Percentiles rank a stretch among this genome's conserved stretches.
Conservation (phyloP, 2,329 filamentous ascomycete species). For the Pestalotiopsis sp. region DNA sequence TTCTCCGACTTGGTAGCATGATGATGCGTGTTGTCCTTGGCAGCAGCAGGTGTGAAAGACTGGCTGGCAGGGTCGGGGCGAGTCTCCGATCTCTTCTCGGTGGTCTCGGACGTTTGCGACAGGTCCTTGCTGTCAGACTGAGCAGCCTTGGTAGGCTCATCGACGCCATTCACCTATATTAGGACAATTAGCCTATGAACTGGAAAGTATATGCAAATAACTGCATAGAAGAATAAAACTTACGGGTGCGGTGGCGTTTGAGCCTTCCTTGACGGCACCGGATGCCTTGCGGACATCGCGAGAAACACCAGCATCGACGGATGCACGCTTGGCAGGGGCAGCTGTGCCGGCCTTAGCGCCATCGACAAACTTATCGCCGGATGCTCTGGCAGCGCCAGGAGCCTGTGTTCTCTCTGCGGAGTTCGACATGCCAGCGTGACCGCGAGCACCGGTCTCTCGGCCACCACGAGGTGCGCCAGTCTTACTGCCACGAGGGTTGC, state of each 20-base stretch:
- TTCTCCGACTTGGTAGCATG: constrained; percentile 48
- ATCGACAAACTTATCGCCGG: not conserved
- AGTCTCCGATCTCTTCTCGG: not conserved
- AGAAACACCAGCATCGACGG: not conserved
- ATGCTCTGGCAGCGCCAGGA: not conserved
- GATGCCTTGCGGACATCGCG: constrained; percentile 3
- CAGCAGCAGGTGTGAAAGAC: constrained; percentile 3
- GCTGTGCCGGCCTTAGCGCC: not conserved
- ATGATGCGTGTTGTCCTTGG: constrained; percentile 34
- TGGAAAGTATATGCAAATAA: not conserved
- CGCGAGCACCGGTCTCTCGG: constrained; percentile 26
- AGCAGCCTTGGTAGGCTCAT: constrained; percentile 1
- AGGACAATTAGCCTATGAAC: not conserved
- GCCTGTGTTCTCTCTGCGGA: constrained; percentile 3
- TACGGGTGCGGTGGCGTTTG: not conserved
- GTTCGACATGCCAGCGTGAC: constrained; percentile 18
- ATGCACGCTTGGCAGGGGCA: not conserved
- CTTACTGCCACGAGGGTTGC: constrained; percentile 51
- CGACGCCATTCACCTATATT: not conserved
- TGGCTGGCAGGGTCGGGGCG: constrained; percentile 1
- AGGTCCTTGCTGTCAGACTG: constrained; percentile 3
- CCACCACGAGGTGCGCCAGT: constrained; percentile 28
- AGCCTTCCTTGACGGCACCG: constrained; percentile 1
- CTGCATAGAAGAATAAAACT: not conserved
- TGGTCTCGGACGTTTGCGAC: not conserved